These are phyloP conservation scores for Botrytis fabae DNA, from an alignment of 2,329 filamentous ascomycete genomes.

Conservation along the genomic window DNA sequence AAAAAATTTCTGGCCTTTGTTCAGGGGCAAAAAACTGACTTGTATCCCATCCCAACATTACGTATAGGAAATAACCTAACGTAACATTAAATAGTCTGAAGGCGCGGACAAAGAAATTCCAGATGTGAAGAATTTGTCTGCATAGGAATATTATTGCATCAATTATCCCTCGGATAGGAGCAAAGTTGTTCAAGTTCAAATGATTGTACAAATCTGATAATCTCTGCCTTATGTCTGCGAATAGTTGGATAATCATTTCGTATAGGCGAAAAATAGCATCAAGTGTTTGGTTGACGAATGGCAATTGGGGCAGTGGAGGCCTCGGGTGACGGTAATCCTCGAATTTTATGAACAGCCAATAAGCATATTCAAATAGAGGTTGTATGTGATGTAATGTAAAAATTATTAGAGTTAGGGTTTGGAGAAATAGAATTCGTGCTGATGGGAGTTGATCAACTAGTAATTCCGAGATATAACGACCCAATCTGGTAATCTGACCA, in stretches of 20 bases:
- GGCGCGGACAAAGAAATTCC: no score
- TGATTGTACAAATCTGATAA: not conserved
- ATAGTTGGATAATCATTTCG: not conserved
- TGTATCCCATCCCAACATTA: not conserved
- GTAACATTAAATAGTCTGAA: rapidly evolving
- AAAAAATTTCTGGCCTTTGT: not conserved
- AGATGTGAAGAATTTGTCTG: not conserved
- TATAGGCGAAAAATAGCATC: not conserved
- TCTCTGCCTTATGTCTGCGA: not conserved
- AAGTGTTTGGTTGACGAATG: not conserved
- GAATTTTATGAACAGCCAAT: not conserved
- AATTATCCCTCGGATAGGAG: not conserved
- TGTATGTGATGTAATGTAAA: not conserved
- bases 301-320: not conserved
- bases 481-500: not conserved
- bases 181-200: not conserved
- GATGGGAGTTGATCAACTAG: not conserved
- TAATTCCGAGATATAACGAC: not conserved
- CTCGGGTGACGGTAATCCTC: conserved; percentile 1
- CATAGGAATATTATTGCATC: not conserved
- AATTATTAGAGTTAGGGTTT: not conserved
- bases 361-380: not conserved
- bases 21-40: not conserved
- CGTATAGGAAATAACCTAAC: not conserved
- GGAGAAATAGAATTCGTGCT: no score